Base-by-base conservation (phyloP, 2,329 filamentous ascomycete species). In the Xylariaceae sp. region DNA sequence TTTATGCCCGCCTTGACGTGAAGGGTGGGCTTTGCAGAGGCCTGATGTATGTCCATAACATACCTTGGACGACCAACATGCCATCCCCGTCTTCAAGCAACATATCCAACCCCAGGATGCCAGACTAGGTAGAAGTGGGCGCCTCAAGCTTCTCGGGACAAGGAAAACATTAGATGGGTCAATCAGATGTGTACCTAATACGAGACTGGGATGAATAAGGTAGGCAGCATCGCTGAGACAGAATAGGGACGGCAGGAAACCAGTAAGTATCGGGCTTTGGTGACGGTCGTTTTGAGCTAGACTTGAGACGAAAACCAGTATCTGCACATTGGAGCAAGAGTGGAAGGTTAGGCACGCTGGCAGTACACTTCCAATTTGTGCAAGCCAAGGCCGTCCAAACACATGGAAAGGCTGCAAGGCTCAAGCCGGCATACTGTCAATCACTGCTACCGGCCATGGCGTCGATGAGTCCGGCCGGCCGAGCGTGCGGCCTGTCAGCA, bases 1-100 rank as follows among this genome's bases (percentile, higher is more conserved):
- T 51, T 46, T 51, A 48, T 47, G 32, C 29, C 40, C 40, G 29
- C 43, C 45, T 33, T 33, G 42, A 35, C 22, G 30, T 22, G 34
- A 43, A 40, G 38, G 36, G 38, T 14, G 29, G 32, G 29, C 35
- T 36, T 31, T 38, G 33, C 35, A 41, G 29, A 29, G 41, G 36
- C 31, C 38, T 39, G 44, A 40, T 26, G 37, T 28, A 27, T 32
- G 38, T 29, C 32, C 29, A 44, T 45, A 44, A 44, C 42, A 45
- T 46, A 26, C 42, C 39, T 32, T 22, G 30, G 35, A 36, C 13
- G 17, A 33, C 38, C 32, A 32, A 33, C 19, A n/a, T 23, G 24
- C 32, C 31, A 33, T 33, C 34, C 35, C 36, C 33, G 35, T 35
- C 38, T 38, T 29, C 35, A 36, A 29, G 16, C 36, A 23, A 24